Evolutionary conservation across 2,329 filamentous ascomycete genomes (phyloP).

Genomic region (Colletotrichum tamarilloi): DNA sequence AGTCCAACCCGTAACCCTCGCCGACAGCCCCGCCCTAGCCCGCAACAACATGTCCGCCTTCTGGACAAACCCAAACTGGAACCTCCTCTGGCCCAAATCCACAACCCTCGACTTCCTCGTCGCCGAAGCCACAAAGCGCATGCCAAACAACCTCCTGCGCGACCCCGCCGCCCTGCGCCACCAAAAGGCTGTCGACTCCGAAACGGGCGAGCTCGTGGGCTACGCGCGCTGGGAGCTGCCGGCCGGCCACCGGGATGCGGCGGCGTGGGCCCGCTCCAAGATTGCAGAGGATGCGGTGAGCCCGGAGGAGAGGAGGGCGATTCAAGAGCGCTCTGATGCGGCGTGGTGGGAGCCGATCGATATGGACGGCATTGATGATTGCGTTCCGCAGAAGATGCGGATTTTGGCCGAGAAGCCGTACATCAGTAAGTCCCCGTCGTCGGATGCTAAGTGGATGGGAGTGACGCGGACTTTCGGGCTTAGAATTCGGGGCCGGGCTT

Average conservation of each 20-base stretch:
- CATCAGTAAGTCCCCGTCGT: conserved; percentile 31
- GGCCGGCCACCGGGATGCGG: conserved; percentile 6
- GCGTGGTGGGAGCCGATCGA: conserved; percentile 29
- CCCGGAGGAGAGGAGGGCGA: conserved; percentile 23
- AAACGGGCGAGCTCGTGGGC: conserved; percentile 39
- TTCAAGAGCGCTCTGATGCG: conserved; percentile 16
- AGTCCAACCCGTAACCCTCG: conserved; percentile 36
- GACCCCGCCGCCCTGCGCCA: conserved; percentile 37
- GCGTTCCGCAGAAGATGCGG: conserved; percentile 25
- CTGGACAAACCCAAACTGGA: conserved; percentile 40
- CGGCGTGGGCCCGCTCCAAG: conserved; percentile 31
- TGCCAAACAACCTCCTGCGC: conserved; percentile 35
- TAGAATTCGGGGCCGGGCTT: too few relatives aligned
- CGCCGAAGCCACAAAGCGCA: conserved; percentile 26
- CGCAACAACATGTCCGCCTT: conserved; percentile 42
- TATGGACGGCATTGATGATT: conserved; percentile 17
- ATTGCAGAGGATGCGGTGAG: conserved; percentile 31
- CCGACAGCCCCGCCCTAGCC: conserved; percentile 37
- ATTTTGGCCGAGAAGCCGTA: conserved; percentile 26
- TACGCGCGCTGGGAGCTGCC: conserved; percentile 41
- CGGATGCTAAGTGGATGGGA: not conserved
- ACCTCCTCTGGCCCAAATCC: conserved; percentile 32
- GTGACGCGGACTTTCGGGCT: not conserved
- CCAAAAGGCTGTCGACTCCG: conserved; percentile 38
- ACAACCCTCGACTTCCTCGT: conserved; percentile 32